These are phyloP conservation scores for Schwanniomyces pseudopolymorphus DNA, from an alignment of 805 yeast genomes.

Conservation along the genomic window DNA sequence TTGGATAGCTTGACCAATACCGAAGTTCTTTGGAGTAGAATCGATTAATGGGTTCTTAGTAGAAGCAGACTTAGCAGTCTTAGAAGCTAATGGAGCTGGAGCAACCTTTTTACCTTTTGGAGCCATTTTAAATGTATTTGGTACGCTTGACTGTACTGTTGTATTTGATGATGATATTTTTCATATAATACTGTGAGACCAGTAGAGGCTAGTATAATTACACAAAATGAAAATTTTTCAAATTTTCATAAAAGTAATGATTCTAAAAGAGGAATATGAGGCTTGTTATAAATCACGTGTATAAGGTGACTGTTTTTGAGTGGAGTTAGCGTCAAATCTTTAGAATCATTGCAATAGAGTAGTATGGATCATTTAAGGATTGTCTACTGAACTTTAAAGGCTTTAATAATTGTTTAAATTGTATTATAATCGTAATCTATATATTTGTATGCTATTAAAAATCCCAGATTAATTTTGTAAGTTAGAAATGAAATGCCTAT, in stretches of 20 bases:
- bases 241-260: not conserved
- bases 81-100: constrained; percentile 95
- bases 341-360: no score
- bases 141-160: not conserved
- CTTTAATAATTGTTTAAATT: no score
- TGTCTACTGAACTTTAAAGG: no score
- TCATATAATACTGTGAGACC: not conserved
- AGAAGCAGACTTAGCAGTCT: constrained; percentile 39
- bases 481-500: not conserved
- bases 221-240: constrained; percentile 3
- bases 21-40: constrained; percentile 88
- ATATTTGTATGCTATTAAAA: not conserved
- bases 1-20: constrained; percentile 95
- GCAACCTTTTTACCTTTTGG: constrained; percentile 78
- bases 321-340: no score
- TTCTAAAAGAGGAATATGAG: not conserved
- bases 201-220: not conserved
- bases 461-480: not conserved
- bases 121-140: constrained; percentile 28
- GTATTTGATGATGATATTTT: not conserved
- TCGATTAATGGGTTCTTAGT: constrained; percentile 83
- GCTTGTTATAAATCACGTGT: constrained; percentile 1
- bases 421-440: not conserved
- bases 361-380: no score
- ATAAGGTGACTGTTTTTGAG: constrained; percentile 5